These are phyloP conservation scores for Chytriomyces hyalinus DNA, from an alignment of 192 early-diverging fungal genomes.

Conservation along the genomic window DNA sequence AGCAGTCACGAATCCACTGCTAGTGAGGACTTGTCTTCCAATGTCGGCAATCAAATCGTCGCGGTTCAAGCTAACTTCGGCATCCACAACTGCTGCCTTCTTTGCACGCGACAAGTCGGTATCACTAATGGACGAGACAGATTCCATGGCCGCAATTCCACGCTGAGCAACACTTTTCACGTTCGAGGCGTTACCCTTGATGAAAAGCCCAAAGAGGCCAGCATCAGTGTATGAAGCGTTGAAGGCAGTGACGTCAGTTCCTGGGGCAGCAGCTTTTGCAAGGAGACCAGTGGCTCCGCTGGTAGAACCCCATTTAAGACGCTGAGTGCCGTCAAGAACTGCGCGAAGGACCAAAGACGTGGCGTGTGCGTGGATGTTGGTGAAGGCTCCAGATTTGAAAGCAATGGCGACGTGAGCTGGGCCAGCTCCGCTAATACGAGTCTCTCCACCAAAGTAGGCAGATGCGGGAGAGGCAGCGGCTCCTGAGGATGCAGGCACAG, in stretches of 20 bases:
- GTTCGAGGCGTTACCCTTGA: slow-evolving; percentile 52
- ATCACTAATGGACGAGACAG: slow-evolving; percentile 38
- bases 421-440: slow-evolving; percentile 65
- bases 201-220: slow-evolving; percentile 85
- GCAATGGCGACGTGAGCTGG: slow-evolving; percentile 79
- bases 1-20: slow-evolving; percentile 45
- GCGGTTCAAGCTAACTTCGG: slow-evolving; percentile 43
- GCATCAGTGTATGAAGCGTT: slow-evolving; percentile 88
- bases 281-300: slow-evolving; percentile 59
- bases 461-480: slow-evolving; percentile 43
- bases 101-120: slow-evolving; percentile 50
- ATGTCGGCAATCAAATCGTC: slow-evolving; percentile 42
- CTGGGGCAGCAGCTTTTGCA: slow-evolving; percentile 65
- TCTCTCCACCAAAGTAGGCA: slow-evolving; percentile 85
- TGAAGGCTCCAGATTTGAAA: slow-evolving; percentile 71
- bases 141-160: slow-evolving; percentile 50
- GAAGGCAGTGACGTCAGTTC: slow-evolving; percentile 67
- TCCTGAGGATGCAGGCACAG: slow-evolving; percentile 38
- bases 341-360: slow-evolving; percentile 62
- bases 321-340: slow-evolving; percentile 51
- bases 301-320: slow-evolving; percentile 52
- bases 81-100: slow-evolving; percentile 57
- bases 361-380: slow-evolving; percentile 63
- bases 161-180: slow-evolving; percentile 47
- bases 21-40: slow-evolving; percentile 39